Conservation (phyloP, 371 early-diverging fungal genomes). For the Actinomortierella wolfii region DNA sequence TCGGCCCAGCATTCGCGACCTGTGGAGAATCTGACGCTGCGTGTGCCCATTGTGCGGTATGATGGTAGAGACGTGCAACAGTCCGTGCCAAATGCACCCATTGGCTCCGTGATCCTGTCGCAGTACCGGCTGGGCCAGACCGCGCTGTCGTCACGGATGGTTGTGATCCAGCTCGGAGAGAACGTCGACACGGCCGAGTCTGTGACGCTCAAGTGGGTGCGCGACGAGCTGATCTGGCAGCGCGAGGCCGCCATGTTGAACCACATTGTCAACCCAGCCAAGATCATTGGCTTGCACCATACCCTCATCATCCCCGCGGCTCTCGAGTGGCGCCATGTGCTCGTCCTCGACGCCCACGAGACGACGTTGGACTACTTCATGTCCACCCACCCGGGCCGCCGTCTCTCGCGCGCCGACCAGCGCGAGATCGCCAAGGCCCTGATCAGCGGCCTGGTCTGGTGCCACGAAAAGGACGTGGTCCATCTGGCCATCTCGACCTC, state of each 20-base stretch:
- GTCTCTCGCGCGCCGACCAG: conserved; percentile 27
- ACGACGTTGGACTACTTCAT: conserved; percentile 38
- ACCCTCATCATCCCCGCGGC: conserved; percentile 47
- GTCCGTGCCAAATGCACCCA: conserved; percentile 31
- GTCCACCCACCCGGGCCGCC: conserved; percentile 18
- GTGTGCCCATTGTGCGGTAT: conserved; percentile 45
- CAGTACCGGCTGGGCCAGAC: conserved; percentile 44
- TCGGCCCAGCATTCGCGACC: conserved; percentile 29
- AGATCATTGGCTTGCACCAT: conserved; percentile 42
- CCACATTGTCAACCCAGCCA: conserved; percentile 45
- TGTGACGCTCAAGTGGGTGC: conserved; percentile 46
- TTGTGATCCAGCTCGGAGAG: conserved; percentile 41
- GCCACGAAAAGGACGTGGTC: conserved; percentile 45
- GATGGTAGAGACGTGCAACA: conserved; percentile 39
- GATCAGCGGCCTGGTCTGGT: conserved; percentile 40
- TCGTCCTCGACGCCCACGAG: conserved; percentile 44
- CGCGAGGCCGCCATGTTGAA: conserved; percentile 47
- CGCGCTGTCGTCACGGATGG: conserved; percentile 33
- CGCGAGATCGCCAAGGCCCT: conserved; percentile 27
- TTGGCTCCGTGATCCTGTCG: conserved; percentile 42
- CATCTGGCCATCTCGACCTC: conserved; percentile 46
- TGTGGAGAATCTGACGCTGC: conserved; percentile 36
- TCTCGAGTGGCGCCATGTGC: conserved; percentile 44
- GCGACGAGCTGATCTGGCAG: conserved; percentile 47
- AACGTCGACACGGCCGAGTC: conserved; percentile 44